Evolutionary conservation across 1,284 basidiomycete species (phyloP), one percentile per base, ranked within the genome.

Genomic region (Rhizoctonia solani): DNA sequence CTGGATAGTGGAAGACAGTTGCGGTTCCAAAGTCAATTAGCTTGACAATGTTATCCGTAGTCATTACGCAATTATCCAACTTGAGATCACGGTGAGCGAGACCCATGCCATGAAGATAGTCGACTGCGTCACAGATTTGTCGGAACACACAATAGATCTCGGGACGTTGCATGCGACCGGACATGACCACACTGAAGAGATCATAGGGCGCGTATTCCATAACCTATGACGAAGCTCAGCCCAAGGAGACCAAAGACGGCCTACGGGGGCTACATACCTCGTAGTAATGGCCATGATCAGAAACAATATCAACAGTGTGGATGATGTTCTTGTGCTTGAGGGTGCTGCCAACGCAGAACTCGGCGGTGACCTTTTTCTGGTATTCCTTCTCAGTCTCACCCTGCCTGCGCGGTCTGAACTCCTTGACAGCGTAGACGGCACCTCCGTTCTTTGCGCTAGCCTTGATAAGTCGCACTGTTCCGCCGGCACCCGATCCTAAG

Each of bases 181-280:
- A 96, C 97, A 99, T 99, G 81, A 99, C 97, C 74, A 99, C 95
- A 67, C 90, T 93, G 81, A 99, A 99, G 59, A 99, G 87, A 79
- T 99, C 97, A 76, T 90, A 97, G 14, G 97, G 96, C 0, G 97
- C 97, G 74, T 98, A 99, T 79, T 99, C 95, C 97, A 99, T 99
- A 78, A 96, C 90, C 93, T 95, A 73, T 0, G 69, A 66, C 53
- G 56, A 67, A 53, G 61, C 59, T 39, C 53, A 41, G 52, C 72
- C 32, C 32, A 34, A 68, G 68, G 69, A 49, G 44, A 27, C 23
- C 14, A 2, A 46, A 52, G 16, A 47, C 32, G 37, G 39, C 50
- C 14, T 56, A 37, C 25, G 14, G 39, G 61, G 46, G 46, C 32
- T 32, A 76, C 81, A 73, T 71, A 94, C 95, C 89, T 98, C 95